Base-by-base conservation (phyloP, 2,329 filamentous ascomycete species). In the Emydomyces testavorans region DNA sequence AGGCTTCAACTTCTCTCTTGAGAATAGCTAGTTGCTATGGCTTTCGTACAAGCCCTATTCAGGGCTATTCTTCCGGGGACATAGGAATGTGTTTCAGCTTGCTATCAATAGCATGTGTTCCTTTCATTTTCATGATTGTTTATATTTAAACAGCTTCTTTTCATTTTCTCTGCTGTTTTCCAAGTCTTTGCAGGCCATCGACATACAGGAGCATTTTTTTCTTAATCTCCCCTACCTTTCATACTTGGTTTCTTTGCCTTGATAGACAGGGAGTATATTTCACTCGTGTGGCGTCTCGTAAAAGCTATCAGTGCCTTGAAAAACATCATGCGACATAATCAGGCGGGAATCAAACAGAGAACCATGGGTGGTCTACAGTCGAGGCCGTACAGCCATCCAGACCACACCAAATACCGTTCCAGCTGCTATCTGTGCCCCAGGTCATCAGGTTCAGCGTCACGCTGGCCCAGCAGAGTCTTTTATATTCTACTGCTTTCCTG, bases 401-500 rank as follows among this genome's bases (percentile, higher is more conserved):
- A 13, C 28, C 40, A 18, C 7, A 6, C 7, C 10, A 29, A 11
- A 8, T 11, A 13, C 16, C 13, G n/a, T 4, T 21, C 24, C 29
- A 28, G 11, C 20, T 18, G 4, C n/a, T n/a, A n/a, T 20, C 2
- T 18, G 20, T 16, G 5, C 24, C 10, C 10, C 20, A 16, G 41
- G 10, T 15, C 29, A 3, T 20, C n/a, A 28, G 31, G 13, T 18
- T 23, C 11, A 11, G 11, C 37, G 10, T 26, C 31, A 34, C 1
- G 24, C 11, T 41, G 29, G 16, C 20, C 35, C 20, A 18, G 36
- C 2, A 34, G 28, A 2, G 24, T 20, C 6, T 15, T 41, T 38
- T 48, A 40, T 41, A 34, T 48, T 29, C 13, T 40, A 3, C 35
- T 48, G 7, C 8, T 41, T 34, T 41, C 43, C 36, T 35, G 28